Evolutionary conservation across 176 grass and related monocot species (phyloP).

Genomic region (Chrysopogon serrulatus): DNA sequence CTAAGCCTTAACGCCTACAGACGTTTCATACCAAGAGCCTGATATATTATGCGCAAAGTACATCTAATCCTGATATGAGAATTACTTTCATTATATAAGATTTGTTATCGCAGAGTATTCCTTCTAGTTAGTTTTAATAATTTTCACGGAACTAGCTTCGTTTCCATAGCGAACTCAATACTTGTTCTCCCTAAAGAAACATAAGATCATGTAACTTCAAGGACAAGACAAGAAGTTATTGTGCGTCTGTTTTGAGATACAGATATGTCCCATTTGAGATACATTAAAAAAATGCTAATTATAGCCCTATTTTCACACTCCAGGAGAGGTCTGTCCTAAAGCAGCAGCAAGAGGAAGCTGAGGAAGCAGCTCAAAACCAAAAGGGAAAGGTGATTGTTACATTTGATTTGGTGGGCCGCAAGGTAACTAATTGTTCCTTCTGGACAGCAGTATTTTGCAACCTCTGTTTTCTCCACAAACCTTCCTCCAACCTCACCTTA

Average conservation of each 20-base stretch:
- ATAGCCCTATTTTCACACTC: not conserved
- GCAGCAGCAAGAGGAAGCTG: constrained; percentile 63
- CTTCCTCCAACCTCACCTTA: not conserved
- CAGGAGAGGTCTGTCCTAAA: constrained; percentile 79
- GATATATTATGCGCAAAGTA: not conserved
- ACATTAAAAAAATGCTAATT: not conserved
- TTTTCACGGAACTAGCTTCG: not conserved
- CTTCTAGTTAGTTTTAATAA: not conserved
- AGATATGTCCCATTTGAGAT: not conserved
- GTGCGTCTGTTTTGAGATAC: not conserved
- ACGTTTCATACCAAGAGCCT: not conserved
- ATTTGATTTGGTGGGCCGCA: constrained; percentile 97
- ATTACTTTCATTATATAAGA: not conserved
- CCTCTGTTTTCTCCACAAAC: not conserved
- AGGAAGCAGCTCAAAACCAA: constrained; percentile 61
- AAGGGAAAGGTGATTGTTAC: constrained; percentile 78
- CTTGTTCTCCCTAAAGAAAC: not conserved
- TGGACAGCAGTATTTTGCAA: not conserved
- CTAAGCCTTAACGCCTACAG: not conserved
- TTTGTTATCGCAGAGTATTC: not conserved
- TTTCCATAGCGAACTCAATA: not conserved
- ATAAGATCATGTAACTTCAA: constrained; percentile 15
- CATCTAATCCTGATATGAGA: not conserved
- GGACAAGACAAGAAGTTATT: not conserved
- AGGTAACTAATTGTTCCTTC: constrained; percentile 53